Base-by-base conservation (phyloP, 495 filamentous ascomycete genomes). In the Cudoniella acicularis region DNA sequence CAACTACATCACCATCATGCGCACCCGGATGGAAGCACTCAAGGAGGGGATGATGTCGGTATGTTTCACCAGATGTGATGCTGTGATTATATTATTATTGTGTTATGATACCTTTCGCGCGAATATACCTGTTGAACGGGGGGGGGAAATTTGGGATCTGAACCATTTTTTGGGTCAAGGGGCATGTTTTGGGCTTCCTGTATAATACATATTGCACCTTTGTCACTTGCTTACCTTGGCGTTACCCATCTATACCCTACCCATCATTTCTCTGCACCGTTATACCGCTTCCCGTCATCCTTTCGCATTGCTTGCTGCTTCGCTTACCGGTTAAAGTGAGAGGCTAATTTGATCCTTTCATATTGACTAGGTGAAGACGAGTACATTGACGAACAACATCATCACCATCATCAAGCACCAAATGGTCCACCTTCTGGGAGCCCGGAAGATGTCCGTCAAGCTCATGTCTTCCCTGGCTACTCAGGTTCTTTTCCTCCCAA, bases 31-130 rank as follows among this genome's bases (percentile, higher is more conserved):
- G 86, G 84, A 63, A 82, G 73, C 65, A 76, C 81, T 64, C 80
- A 82, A 69, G 83, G 85, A 67, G 83, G 83, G 65, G 91, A 94
- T 65, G 91, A 95, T 80, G 90, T 94, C 79, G 90, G 92, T 90
- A 96, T 96, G 92, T 93, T 68, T 68, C 66, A 89, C 79, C 86
- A 89, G 72, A 83, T 87, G 80, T 89, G 76, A 81, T 78, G 66
- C 64, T 70, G 66, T 70, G 71, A 65, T 66, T 64, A 74, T 79
- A 77, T 72, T 72, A 71, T 75, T 74, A 70, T 75, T 75, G 73
- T 65, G 62, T 56, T 65, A 75, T 77, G 76, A 77, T 78, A 80
- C 73, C 69, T 73, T 67, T 70, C 67, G 56, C 52, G 61, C 30
- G n/a, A 54, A 59, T 58, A 58, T 66, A 56, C 56, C 54, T 55